phyloP scores from a whole-genome alignment of 2,329 filamentous ascomycete species.

The Cucurbitaria berberidis region DNA sequence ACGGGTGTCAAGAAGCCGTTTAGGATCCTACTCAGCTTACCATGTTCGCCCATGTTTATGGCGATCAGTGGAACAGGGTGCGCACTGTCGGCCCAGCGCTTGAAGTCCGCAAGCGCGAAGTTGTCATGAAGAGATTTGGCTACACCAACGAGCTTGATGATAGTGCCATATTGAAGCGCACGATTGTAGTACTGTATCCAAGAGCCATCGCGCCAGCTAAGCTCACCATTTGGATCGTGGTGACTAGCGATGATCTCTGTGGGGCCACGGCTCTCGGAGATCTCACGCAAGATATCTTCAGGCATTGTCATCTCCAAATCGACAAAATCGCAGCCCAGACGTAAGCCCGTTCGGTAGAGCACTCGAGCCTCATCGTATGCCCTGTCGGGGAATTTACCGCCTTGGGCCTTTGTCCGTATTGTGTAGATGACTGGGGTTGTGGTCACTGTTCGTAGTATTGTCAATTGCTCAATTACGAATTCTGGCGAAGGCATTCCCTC shows the following conservation, averaged over 20 bases:
- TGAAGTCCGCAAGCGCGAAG: conserved; percentile 82
- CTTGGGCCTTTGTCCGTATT: conserved; percentile 82
- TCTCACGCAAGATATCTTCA: conserved; percentile 71
- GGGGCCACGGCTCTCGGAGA: conserved; percentile 71
- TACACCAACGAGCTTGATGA: conserved; percentile 91
- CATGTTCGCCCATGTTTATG: conserved; percentile 90
- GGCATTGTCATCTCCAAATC: conserved; percentile 91
- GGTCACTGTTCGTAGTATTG: conserved; percentile 74
- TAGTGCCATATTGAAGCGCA: conserved; percentile 85
- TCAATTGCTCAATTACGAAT: conserved; percentile 81
- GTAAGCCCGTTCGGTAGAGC: conserved; percentile 79
- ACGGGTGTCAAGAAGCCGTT: conserved; percentile 96
- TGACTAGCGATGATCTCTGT: conserved; percentile 94
- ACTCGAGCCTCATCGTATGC: conserved; percentile 72
- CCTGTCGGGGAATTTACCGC: conserved; percentile 83
- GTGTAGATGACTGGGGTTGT: conserved; percentile 90
- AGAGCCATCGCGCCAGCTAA: conserved; percentile 91
- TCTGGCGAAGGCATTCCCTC: conserved; percentile 69
- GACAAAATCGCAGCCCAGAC: conserved; percentile 88
- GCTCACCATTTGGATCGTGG: conserved; percentile 78
- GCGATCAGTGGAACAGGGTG: conserved; percentile 87
- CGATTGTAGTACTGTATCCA: conserved; percentile 92
- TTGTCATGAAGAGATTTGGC: conserved; percentile 83
- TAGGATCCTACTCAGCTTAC: conserved; percentile 87
- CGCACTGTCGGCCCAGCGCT: conserved; percentile 71